Conservation (phyloP, 2,329 filamentous ascomycete genomes). For the Didymella glomerata region DNA sequence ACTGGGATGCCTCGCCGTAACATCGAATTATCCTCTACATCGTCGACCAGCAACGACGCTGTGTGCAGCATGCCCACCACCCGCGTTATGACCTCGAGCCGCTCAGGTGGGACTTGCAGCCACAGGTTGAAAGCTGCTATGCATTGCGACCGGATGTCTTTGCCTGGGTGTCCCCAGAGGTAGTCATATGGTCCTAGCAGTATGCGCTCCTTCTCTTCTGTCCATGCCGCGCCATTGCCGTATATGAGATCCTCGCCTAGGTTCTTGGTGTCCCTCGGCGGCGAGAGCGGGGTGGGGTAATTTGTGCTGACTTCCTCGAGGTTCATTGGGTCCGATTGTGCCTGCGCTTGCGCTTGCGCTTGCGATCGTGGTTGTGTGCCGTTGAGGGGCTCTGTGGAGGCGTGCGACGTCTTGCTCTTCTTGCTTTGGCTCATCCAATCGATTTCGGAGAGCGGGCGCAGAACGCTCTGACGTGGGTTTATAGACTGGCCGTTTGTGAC, state of each 20-base stretch:
- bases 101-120: constrained; percentile 75
- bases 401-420: constrained; percentile 48
- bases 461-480: constrained; percentile 41
- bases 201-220: constrained; percentile 77
- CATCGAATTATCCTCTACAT: constrained; percentile 83
- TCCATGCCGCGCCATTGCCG: constrained; percentile 65
- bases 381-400: constrained; percentile 25
- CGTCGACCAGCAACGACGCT: constrained; percentile 82
- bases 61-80: constrained; percentile 89
- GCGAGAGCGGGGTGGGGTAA: constrained; percentile 44
- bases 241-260: constrained; percentile 53
- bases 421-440: constrained; percentile 53
- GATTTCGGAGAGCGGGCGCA: constrained; percentile 50
- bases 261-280: constrained; percentile 38
- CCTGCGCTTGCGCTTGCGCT: constrained; percentile 6
- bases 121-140: constrained; percentile 83
- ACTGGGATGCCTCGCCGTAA: constrained; percentile 82
- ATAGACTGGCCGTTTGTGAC: constrained; percentile 38
- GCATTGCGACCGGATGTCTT: constrained; percentile 82
- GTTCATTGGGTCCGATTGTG: constrained; percentile 24
- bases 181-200: constrained; percentile 83
- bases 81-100: constrained; percentile 76
- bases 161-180: constrained; percentile 78
- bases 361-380: constrained; percentile 7
- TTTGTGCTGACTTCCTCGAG: constrained; percentile 28